Percentiles rank a stretch among this genome's conserved stretches.
phyloP scores from a whole-genome alignment of 805 yeast genomes.

The Metschnikowia similis region DNA sequence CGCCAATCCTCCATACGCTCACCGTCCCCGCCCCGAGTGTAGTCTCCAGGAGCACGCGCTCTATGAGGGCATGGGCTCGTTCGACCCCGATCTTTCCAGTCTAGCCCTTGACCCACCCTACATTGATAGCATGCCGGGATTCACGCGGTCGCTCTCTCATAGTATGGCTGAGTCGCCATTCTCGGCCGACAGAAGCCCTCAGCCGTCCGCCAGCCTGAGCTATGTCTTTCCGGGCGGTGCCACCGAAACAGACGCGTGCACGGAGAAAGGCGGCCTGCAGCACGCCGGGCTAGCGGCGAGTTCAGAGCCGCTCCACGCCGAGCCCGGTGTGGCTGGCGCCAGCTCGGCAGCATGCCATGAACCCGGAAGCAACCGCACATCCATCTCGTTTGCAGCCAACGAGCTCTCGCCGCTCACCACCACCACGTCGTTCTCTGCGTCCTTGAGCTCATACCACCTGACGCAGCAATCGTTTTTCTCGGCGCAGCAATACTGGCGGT shows the following conservation, averaged over 20 bases:
- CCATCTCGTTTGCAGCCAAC: slow-evolving; percentile 10
- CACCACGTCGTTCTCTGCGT: slow-evolving; percentile 40
- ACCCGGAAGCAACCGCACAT: slow-evolving; percentile 12
- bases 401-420: slow-evolving; percentile 43
- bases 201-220: neutral
- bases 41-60: no score
- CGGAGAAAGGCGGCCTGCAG: neutral
- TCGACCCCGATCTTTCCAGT: neutral
- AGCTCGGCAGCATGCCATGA: neutral
- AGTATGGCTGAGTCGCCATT: neutral
- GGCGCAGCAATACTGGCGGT: slow-evolving; percentile 39
- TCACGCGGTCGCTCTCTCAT: neutral
- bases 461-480: slow-evolving; percentile 42
- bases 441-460: slow-evolving; percentile 37
- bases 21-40: neutral
- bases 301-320: neutral
- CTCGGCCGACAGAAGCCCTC: neutral
- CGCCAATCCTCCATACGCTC: neutral
- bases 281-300: neutral
- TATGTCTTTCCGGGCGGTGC: neutral
- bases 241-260: neutral
- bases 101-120: neutral
- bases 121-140: neutral
- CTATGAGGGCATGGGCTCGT: neutral
- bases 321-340: neutral